Evolutionary conservation across 2,329 filamentous ascomycete genomes (phyloP), one percentile per base, ranked within the genome.

Genomic region (Pestalotiopsis sp.): DNA sequence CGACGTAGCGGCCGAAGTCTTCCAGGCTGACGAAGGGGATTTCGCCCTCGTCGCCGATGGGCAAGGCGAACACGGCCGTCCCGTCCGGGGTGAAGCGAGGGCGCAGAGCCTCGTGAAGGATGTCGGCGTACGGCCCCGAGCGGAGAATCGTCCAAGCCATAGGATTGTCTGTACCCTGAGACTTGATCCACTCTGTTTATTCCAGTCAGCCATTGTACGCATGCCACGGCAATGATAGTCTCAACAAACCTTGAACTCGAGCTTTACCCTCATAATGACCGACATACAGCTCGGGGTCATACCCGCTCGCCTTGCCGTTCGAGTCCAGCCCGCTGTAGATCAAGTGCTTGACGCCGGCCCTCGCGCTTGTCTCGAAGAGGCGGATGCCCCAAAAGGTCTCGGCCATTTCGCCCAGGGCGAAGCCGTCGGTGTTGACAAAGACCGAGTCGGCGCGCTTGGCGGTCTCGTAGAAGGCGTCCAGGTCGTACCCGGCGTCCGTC

Each of bases 371-470:
- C 36, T 49, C 39, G 17, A 64, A 64, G 13, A 45, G 17, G 3
- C 62, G 62, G 49, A 64, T 64, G 20, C 62, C 62, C 36, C 39
- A 52, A 36, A 64, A 64, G 0, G 38, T 52, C 36, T 64, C 62
- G 12, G 45, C 39, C 20, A 56, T 49, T 6, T 64, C 39, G 17
- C 62, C 39, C 23, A 49, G 38, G 11, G 62, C 62, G 39, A 64
- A 45, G n/a, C 62, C 62, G 49, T 49, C 39, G 9, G 62, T 64
- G 11, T 64, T 52, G 36, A 64, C 20, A 39, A 64, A 64, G 38
- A 52, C 62, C 13, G 62, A 17, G 27, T 64, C n/a, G 1, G 39
- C 27, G 14, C 39, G 36, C 20, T 56, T 36, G 1, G 39, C 62
- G 12, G 23, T 25, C 12, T 64, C 39, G 62, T 20, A 52, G 7